Base-by-base conservation (phyloP, 108 stramenopile genomes). In the Fragilaria crotonensis region DNA sequence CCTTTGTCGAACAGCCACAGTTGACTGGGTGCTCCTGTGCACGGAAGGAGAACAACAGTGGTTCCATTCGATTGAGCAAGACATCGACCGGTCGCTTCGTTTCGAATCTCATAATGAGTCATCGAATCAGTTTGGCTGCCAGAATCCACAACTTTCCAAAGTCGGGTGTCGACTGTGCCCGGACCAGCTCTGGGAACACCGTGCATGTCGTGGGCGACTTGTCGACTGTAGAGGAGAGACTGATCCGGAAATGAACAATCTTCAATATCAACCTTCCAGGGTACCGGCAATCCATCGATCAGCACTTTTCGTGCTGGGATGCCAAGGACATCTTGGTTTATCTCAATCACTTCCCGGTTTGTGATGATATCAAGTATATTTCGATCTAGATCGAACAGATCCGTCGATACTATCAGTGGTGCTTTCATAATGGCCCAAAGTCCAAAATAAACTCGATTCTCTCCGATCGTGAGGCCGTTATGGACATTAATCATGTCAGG, bases 401-500 rank as follows among this genome's bases (percentile, higher is more conserved):
- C 78, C 29, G 60, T 66, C 26, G 72, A 72, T 23, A 82, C 31
- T 30, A 86, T 52, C 1, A 82, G 53, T 1, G 80, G 80, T 9
- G 78, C 78, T 48, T 80, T 82, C 21, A 76, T 48, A 41, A 80
- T 41, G 11, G 57, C 41, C 80, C 80, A 82, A 5, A 80, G 30
- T 0, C 75, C 58, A 66, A 82, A 80, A 49, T 86, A 75, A 20
- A 53, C 25, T 21, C 59, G 11, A 54, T 77, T 62, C 50, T 86
- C 78, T 5, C 49, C 70, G 18, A 45, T 17, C 30, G 67, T 57
- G 33, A 76, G 45, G 9, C 75, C 75, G 59, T 75, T 75, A 21
- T 75, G 73, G 5, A 80, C 66, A 23, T 70, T 60, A 52, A 80
- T 26, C 75, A 79, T 70, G 53, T 79, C 78, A 9, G 80, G 80